Evolutionary conservation across 225 moss, liverwort and hornwort species (phyloP).

Genomic region (Sphagnum contortum): DNA sequence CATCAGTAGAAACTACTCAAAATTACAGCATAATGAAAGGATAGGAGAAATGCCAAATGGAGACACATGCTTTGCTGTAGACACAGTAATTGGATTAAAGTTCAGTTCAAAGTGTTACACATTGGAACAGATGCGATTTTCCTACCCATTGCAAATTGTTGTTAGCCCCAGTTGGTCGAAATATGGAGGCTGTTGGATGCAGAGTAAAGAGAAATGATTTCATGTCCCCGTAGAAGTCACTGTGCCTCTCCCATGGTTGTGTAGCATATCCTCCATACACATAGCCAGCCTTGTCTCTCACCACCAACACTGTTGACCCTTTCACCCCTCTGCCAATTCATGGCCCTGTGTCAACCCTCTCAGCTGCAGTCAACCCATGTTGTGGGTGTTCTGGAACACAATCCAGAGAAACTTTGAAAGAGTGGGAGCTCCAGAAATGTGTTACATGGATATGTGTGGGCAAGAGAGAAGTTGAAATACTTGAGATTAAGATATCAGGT

Average conservation of each 20-base stretch:
- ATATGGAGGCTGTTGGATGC: conserved; percentile 52
- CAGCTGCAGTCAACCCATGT: conserved; percentile 1
- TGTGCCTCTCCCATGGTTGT: conserved; percentile 80
- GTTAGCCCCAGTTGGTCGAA: conserved; percentile 78
- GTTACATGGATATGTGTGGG: not conserved
- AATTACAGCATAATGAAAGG: too few relatives aligned
- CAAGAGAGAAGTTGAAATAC: not conserved
- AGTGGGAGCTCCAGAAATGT: not conserved
- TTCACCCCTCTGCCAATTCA: conserved; percentile 44
- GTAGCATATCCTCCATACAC: conserved; percentile 93
- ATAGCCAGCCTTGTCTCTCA: conserved; percentile 82
- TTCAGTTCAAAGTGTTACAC: too few relatives aligned
- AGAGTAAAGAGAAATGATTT: conserved; percentile 77
- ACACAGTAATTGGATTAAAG: too few relatives aligned
- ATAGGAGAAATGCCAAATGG: too few relatives aligned
- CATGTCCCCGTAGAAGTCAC: conserved; percentile 91
- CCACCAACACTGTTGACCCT: conserved; percentile 70
- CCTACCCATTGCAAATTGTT: conserved; percentile 89
- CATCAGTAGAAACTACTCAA: too few relatives aligned
- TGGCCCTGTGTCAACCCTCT: not conserved
- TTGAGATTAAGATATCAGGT: not conserved
- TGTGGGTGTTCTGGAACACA: too few relatives aligned
- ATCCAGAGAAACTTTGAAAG: not conserved
- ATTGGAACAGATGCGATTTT: not conserved
- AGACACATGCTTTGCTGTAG: too few relatives aligned